Percentiles rank a stretch among this genome's conserved stretches.
phyloP scores from a whole-genome alignment of 208 protist species.

The Strigomonas culicis region DNA sequence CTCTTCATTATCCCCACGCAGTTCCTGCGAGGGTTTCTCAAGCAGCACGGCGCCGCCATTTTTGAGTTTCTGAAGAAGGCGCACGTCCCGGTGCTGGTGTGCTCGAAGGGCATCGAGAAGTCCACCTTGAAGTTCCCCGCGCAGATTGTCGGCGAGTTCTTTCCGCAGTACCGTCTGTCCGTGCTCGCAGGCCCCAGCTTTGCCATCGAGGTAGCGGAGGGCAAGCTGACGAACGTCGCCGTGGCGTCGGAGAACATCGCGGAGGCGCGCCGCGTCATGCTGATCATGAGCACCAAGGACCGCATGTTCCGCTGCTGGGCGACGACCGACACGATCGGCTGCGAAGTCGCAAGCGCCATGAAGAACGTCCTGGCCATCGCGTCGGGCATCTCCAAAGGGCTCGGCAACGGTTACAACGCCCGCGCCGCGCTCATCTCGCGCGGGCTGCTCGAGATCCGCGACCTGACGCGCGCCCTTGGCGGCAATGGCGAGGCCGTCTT shows the following conservation, averaged over 20 bases:
- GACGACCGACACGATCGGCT: constrained; percentile 78
- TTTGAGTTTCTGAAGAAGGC: constrained; percentile 28
- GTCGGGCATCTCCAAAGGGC: constrained; percentile 62
- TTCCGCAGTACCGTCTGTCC: constrained; percentile 44
- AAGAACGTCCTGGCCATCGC: constrained; percentile 92
- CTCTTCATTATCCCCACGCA: constrained; percentile 85
- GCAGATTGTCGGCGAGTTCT: constrained; percentile 76
- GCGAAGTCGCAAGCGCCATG: constrained; percentile 87
- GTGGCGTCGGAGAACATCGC: constrained; percentile 58
- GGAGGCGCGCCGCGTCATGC: constrained; percentile 59
- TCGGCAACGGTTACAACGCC: constrained; percentile 72
- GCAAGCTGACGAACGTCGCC: constrained; percentile 74
- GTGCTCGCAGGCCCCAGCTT: constrained; percentile 89
- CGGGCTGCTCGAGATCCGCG: constrained; percentile 82
- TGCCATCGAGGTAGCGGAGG: constrained; percentile 82
- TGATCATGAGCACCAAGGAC: constrained; percentile 68
- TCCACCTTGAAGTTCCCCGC: constrained; percentile 72
- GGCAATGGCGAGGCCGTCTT: constrained; percentile 78
- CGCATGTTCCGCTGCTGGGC: constrained; percentile 80
- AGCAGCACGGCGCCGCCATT: constrained; percentile 38
- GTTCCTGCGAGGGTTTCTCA: constrained; percentile 77
- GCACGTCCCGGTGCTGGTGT: constrained; percentile 59
- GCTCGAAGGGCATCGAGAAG: constrained; percentile 84
- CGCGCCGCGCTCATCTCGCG: constrained; percentile 78
- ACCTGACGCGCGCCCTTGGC: constrained; percentile 71